A percentile compares a stretch with the other conserved stretches of the same genome.
phyloP scores from a whole-genome alignment of 805 yeast genomes.

The Yamadazyma laniorum region DNA sequence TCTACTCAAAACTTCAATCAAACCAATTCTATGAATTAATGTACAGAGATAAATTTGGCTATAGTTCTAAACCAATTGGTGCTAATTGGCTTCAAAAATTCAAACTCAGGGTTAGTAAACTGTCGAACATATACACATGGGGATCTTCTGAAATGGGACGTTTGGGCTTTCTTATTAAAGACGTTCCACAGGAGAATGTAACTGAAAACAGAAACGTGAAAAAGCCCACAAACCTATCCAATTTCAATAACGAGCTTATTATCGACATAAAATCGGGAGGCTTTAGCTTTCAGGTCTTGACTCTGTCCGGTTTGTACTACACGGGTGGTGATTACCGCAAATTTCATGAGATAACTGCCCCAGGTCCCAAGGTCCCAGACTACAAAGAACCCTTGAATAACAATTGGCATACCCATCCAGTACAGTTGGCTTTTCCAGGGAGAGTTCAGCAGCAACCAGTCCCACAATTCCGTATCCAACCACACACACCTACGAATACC shows the following conservation, averaged over 20 bases:
- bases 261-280: conserved; percentile 63
- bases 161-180: conserved; percentile 40
- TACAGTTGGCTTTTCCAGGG: too few species aligned
- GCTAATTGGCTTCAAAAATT: conserved; percentile 53
- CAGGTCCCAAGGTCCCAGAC: conserved; percentile 25
- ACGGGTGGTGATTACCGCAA: conserved; percentile 44
- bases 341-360: conserved; percentile 17
- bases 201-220: conserved; percentile 27
- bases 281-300: conserved; percentile 57
- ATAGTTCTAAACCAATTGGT: conserved; percentile 36
- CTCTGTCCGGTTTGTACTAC: conserved; percentile 54
- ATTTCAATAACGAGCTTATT: conserved; percentile 33
- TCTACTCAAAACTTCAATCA: conserved; percentile 28
- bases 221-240: conserved; percentile 37
- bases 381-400: neutral
- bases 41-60: conserved; percentile 45
- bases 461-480: too few species aligned
- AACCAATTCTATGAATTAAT: conserved; percentile 21
- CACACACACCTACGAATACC: conserved; percentile 14
- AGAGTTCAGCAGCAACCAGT: too few species aligned
- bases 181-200: conserved; percentile 23
- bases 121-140: conserved; percentile 51
- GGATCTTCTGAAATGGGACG: conserved; percentile 44
- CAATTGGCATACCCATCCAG: too few species aligned
- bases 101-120: conserved; percentile 29